Evolutionary conservation across 176 grass and related monocot species (phyloP).

Genomic region (Thalia dealbata): DNA sequence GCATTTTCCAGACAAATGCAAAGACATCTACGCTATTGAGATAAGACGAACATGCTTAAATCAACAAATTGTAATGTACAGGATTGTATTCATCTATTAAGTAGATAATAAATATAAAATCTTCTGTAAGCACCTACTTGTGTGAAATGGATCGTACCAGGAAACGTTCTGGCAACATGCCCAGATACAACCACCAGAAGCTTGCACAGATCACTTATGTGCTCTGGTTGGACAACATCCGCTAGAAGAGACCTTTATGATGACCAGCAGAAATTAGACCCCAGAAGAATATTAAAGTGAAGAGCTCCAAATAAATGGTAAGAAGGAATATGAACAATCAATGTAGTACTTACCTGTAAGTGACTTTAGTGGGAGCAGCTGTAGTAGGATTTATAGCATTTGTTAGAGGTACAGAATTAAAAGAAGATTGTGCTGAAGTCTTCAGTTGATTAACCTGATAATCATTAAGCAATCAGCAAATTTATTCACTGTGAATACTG

Average conservation of each 20-base stretch:
- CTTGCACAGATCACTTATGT: constrained; percentile 28
- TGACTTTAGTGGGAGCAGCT: constrained; percentile 8
- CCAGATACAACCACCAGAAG: constrained; percentile 24
- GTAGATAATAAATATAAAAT: neutral
- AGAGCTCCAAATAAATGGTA: neutral
- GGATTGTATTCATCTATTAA: neutral
- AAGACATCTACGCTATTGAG: neutral
- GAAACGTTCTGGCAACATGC: constrained; percentile 14
- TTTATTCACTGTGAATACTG: neutral
- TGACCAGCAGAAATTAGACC: neutral
- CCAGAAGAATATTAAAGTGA: neutral
- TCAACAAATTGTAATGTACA: neutral
- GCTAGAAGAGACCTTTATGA: constrained; percentile 28
- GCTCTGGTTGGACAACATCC: constrained; percentile 20
- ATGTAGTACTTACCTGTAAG: constrained; percentile 25
- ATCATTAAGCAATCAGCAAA: neutral
- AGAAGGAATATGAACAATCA: neutral
- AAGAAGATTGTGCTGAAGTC: constrained; percentile 7
- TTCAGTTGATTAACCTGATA: constrained; percentile 9
- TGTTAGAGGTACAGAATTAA: constrained; percentile 6
- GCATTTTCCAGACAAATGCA: neutral
- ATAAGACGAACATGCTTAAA: neutral
- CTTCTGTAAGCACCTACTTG: neutral
- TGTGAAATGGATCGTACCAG: constrained; percentile 15
- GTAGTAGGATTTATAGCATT: constrained; percentile 3